A percentile compares a stretch with the other conserved stretches of the same genome.
These are phyloP conservation scores for Trichocladium antarcticum DNA, from an alignment of 495 filamentous ascomycete species.

Conservation along the genomic window DNA sequence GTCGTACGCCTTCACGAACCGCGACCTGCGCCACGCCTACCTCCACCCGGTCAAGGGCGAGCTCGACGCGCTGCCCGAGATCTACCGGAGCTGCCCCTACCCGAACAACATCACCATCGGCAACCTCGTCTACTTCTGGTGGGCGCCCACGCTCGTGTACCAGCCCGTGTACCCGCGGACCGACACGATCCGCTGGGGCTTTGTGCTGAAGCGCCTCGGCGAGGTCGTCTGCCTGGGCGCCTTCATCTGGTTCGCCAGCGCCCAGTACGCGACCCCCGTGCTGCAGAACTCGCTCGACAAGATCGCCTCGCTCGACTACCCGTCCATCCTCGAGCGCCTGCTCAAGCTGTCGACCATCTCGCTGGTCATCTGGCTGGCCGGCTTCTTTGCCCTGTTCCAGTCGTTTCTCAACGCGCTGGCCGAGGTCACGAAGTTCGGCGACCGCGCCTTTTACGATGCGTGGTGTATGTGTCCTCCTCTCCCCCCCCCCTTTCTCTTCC, in stretches of 20 bases:
- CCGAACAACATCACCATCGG: slow-evolving; percentile 75
- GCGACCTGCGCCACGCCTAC: slow-evolving; percentile 81
- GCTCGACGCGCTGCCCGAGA: slow-evolving; percentile 53
- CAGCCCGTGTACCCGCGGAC: slow-evolving; percentile 91
- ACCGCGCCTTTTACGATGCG: slow-evolving; percentile 88
- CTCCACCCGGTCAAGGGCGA: slow-evolving; percentile 54
- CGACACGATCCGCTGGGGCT: slow-evolving; percentile 64
- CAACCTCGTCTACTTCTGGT: slow-evolving; percentile 92
- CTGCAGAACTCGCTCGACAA: slow-evolving; percentile 80
- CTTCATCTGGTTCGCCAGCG: slow-evolving; percentile 85
- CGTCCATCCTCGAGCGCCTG: slow-evolving; percentile 72
- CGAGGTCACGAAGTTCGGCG: slow-evolving; percentile 79
- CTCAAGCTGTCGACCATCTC: slow-evolving; percentile 93
- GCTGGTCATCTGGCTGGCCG: slow-evolving; percentile 88
- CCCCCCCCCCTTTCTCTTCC: neutral
- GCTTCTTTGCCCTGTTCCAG: slow-evolving; percentile 95
- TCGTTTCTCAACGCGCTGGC: slow-evolving; percentile 79
- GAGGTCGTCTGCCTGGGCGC: slow-evolving; percentile 66
- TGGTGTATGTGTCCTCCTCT: slow-evolving; percentile 50
- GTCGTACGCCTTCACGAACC: slow-evolving; percentile 93
- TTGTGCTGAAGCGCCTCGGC: slow-evolving; percentile 68
- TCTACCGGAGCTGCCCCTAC: slow-evolving; percentile 79
- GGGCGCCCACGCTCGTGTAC: slow-evolving; percentile 91
- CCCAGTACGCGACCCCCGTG: slow-evolving; percentile 86
- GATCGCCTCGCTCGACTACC: slow-evolving; percentile 67